A percentile compares a stretch with the other conserved stretches of the same genome.
Conservation (phyloP, 345 rosid species). For the Gossypium raimondii region DNA sequence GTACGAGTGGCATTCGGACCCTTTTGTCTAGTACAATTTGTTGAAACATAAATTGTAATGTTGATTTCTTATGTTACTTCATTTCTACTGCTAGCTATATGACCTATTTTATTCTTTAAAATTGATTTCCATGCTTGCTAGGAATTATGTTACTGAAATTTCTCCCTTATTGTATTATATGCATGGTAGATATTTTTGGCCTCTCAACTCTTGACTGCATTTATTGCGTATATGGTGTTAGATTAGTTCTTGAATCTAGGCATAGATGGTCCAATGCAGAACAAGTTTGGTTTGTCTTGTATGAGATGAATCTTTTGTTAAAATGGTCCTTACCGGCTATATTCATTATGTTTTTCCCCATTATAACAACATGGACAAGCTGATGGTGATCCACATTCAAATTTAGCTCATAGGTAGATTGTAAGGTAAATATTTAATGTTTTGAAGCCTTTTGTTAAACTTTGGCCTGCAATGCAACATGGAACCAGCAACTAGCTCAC, state of each 20-base stretch:
- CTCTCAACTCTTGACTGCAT: neutral
- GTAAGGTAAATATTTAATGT: neutral
- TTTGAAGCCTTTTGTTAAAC: neutral
- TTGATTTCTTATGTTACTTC: neutral
- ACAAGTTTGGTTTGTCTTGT: neutral
- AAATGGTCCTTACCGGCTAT: constrained; percentile 5
- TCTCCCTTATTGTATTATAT: neutral
- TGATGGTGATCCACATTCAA: neutral
- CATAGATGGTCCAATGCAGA: constrained; percentile 1
- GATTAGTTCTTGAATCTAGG: neutral
- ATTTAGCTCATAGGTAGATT: neutral
- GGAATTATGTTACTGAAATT: neutral
- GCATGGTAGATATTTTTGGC: neutral
- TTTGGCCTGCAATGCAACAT: too few relatives aligned
- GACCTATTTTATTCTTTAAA: too few relatives aligned
- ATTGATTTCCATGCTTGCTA: too few relatives aligned
- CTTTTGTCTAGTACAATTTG: too few relatives aligned
- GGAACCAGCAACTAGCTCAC: too few relatives aligned
- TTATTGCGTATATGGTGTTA: neutral
- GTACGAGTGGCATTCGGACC: constrained; percentile 28
- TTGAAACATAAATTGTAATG: neutral
- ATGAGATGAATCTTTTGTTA: neutral
- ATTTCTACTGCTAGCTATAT: neutral
- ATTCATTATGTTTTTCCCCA: neutral
- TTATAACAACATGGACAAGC: neutral